A percentile compares a stretch with the other conserved stretches of the same genome.
Conservation (phyloP, 345 rosid genomes). For the Cardamine occulta region DNA sequence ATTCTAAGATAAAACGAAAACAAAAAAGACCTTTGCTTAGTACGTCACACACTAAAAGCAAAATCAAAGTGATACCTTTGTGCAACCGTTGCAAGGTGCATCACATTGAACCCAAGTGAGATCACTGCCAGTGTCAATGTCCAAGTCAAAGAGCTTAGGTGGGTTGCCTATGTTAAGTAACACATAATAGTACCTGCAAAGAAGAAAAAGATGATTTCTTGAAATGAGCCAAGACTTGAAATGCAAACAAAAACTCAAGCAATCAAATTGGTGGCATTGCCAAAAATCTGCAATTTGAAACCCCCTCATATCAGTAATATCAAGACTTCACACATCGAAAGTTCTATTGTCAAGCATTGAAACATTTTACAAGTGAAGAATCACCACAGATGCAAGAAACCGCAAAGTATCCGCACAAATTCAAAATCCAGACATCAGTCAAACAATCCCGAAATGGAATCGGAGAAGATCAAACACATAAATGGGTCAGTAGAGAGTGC, state of each 20-base stretch:
- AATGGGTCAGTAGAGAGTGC: not conserved
- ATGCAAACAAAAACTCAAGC: not conserved
- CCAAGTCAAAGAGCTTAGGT: slow-evolving; percentile 78
- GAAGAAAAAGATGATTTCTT: not conserved
- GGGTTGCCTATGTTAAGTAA: slow-evolving; percentile 68
- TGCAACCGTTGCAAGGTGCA: slow-evolving; percentile 91
- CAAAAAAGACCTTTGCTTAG: not conserved
- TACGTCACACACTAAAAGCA: not conserved
- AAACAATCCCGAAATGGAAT: slow-evolving; percentile 6
- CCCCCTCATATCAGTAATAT: not conserved
- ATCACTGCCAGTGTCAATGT: slow-evolving; percentile 96
- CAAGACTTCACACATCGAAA: not conserved
- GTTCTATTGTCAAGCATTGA: not conserved
- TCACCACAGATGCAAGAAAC: slow-evolving; percentile 7
- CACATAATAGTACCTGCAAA: slow-evolving; percentile 72
- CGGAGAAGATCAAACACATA: slow-evolving; percentile 4
- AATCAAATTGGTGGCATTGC: slow-evolving; percentile 20
- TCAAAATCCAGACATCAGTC: not conserved
- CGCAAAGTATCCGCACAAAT: not conserved
- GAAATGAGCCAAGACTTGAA: not conserved
- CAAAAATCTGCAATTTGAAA: slow-evolving; percentile 8
- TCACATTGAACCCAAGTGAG: slow-evolving; percentile 97
- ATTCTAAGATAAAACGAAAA: not conserved
- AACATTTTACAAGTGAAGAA: not conserved
- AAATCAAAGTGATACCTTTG: slow-evolving; percentile 54